A percentile compares a stretch with the other conserved stretches of the same genome.
These are phyloP conservation scores for Fusarium sp. DNA, from an alignment of 2,329 filamentous ascomycete genomes.

Conservation along the genomic window DNA sequence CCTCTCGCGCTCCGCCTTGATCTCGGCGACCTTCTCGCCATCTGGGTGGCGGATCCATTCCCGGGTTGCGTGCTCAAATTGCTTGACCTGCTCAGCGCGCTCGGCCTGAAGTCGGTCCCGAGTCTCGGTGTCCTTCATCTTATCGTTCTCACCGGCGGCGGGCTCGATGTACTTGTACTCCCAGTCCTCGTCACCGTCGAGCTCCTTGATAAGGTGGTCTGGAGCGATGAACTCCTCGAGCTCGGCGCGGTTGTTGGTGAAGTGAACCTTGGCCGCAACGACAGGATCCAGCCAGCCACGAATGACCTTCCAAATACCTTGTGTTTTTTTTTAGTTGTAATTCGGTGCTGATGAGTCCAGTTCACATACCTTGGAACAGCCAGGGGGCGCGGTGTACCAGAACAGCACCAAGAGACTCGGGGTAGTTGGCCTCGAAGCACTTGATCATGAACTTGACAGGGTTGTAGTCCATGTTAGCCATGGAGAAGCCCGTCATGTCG, in stretches of 20 bases:
- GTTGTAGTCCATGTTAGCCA: conserved; percentile 98
- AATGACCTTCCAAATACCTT: conserved; percentile 96
- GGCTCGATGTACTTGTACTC: conserved; percentile 86
- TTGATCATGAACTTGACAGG: conserved; percentile 99
- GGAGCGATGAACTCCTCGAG: conserved; percentile 80
- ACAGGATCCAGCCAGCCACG: conserved; percentile 97
- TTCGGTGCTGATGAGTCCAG: conserved; percentile 8
- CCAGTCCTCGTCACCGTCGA: conserved; percentile 89
- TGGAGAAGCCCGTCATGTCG: conserved; percentile 92
- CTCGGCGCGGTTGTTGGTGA: conserved; percentile 85
- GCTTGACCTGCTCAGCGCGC: conserved; percentile 73
- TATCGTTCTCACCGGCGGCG: conserved; percentile 77
- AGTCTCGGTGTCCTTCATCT: conserved; percentile 74
- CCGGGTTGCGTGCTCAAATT: conserved; percentile 80
- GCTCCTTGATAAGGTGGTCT: conserved; percentile 79
- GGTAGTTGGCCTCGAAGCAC: conserved; percentile 98
- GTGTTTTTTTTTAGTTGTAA: conserved; percentile 10
- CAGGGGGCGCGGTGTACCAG: conserved; percentile 96
- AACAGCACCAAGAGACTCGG: conserved; percentile 88
- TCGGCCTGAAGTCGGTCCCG: conserved; percentile 72
- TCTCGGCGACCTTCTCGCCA: conserved; percentile 56
- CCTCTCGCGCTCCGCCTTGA: conserved; percentile 68
- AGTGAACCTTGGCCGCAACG: conserved; percentile 93
- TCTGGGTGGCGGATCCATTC: conserved; percentile 73
- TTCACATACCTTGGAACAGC: conserved; percentile 85